Conservation (phyloP, 805 yeast species). For the Isabelozyma rhagii region DNA sequence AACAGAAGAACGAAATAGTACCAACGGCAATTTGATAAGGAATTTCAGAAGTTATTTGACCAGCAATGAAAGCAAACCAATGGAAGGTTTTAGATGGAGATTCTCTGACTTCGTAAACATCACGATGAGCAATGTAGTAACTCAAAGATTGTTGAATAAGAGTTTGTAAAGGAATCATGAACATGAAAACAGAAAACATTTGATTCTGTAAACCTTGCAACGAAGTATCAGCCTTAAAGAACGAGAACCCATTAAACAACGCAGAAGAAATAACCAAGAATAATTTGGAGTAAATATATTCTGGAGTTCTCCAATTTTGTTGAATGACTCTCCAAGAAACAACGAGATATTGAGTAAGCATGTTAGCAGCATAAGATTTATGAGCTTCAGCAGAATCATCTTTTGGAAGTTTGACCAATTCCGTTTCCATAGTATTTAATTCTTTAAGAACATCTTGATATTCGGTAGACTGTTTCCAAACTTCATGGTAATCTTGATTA, state of each 20-base stretch:
- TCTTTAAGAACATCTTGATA: slow-evolving; percentile 56
- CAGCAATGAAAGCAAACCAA: slow-evolving; percentile 40
- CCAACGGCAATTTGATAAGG: slow-evolving; percentile 47
- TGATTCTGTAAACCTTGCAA: slow-evolving; percentile 66
- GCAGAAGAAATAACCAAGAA: slow-evolving; percentile 53
- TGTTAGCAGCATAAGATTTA: slow-evolving; percentile 25
- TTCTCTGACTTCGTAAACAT: slow-evolving; percentile 46
- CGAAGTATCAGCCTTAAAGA: slow-evolving; percentile 59
- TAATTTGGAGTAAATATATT: slow-evolving; percentile 60
- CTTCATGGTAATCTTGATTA: slow-evolving; percentile 67
- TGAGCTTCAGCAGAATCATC: slow-evolving; percentile 22
- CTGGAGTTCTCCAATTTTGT: slow-evolving; percentile 55
- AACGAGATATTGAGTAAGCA: slow-evolving; percentile 28
- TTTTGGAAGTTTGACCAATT: slow-evolving; percentile 30
- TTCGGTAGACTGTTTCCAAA: slow-evolving; percentile 73
- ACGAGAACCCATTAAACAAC: slow-evolving; percentile 68
- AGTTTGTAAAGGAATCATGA: slow-evolving; percentile 36
- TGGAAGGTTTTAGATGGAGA: slow-evolving; percentile 41
- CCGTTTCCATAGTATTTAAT: slow-evolving; percentile 61
- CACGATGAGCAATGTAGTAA: slow-evolving; percentile 43
- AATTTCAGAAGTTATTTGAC: slow-evolving; percentile 44
- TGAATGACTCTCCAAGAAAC: slow-evolving; percentile 23
- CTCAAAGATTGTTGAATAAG: slow-evolving; percentile 40
- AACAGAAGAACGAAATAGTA: slow-evolving; percentile 35
- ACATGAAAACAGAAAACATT: slow-evolving; percentile 49